Base-by-base conservation (phyloP, 1,284 basidiomycete genomes). In the Somion occarium region DNA sequence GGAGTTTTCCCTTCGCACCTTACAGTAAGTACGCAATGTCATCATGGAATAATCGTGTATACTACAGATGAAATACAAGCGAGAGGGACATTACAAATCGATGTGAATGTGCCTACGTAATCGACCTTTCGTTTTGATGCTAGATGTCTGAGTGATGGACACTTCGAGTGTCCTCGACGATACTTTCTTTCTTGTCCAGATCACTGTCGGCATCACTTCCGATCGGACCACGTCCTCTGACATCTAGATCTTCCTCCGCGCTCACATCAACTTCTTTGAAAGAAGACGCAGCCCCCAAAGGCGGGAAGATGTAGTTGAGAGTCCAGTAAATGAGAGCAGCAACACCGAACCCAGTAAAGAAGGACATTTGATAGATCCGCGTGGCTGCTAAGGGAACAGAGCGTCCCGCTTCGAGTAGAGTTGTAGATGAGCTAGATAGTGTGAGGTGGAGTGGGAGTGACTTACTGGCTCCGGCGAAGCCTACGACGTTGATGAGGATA, bases 401-500 rank as follows among this genome's bases (percentile, higher is more conserved):
- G 45, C 74, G 74, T 12, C 82, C 80, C 22, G 78, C 79, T 80
- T 52, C 38, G 53, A 45, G 24, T 13, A 11, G 30, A 46, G 45
- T 46, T 44, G 3, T 4, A 24, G 38, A 30, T 43, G 12, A n/a
- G n/a, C n/a, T n/a, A 27, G 5, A 15, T 44, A 7, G 53, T 43
- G 56, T 51, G 50, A 63, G 52, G 57, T 60, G 56, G 57, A 64
- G 15, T 24, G 22, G 15, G 12, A 68, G 50, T 34, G 15, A 79
- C 69, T 59, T 61, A 73, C 79, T 79, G 3, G 82, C 82, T 42
- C 85, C 79, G 7, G 80, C 79, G 62, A 87, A 83, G 15, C 83
- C 90, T 22, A 91, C 83, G 7, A 90, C 83, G 62, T 92, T 93
- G 69, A 92, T 86, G 19, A 88, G 73, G 56, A 94, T 89, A 18